Base-by-base conservation (phyloP, 208 protist species). In the Acanthamoeba royreba region DNA sequence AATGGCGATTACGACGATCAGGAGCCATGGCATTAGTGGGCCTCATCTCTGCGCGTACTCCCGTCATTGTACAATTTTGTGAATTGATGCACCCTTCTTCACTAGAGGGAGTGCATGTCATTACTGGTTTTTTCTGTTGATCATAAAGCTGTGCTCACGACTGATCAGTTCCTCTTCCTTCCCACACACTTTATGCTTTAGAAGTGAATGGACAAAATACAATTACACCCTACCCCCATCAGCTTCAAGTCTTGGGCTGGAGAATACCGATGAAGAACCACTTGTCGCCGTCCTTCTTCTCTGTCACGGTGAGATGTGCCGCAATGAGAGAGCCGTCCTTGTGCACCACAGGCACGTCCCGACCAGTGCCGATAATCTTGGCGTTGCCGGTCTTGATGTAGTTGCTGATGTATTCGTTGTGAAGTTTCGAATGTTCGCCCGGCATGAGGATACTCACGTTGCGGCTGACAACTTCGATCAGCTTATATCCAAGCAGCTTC, bases 381-480 rank as follows among this genome's bases (percentile, higher is more conserved):
- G 81, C 81, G n/a, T 63, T 7, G 1, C 81, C 47, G 33, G 81
- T 89, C 81, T 89, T 89, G 47, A 89, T 40, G 81, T 89, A 89
- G 47, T 11, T 63, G 13, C 40, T 72, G 61, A 89, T 53, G 81
- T 89, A 89, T 19, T 45, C 81, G 52, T 58, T 45, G 46, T 89
- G 81, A 33, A 63, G 25, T n/a, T n/a, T 11, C 17, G 47, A 43
- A 28, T 89, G 43, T 33, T 89, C 47, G 28, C 33, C 11, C n/a
- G 81, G 81, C 81, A 89, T 89, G 81, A 89, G 81, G 2, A 89
- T 89, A 11, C 15, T 66, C 47, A 89, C 22, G 46, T 89, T 89
- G 45, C 81, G 45, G 81, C 81, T 63, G 3, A 89, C 81, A 1
- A 89, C 72, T 15, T 83, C 72, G 38, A 83, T 83, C 19, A 83